Evolutionary conservation across 768 basidiomycete species (phyloP), one percentile per base, ranked within the genome.

Genomic region (Saitozyma sp.): DNA sequence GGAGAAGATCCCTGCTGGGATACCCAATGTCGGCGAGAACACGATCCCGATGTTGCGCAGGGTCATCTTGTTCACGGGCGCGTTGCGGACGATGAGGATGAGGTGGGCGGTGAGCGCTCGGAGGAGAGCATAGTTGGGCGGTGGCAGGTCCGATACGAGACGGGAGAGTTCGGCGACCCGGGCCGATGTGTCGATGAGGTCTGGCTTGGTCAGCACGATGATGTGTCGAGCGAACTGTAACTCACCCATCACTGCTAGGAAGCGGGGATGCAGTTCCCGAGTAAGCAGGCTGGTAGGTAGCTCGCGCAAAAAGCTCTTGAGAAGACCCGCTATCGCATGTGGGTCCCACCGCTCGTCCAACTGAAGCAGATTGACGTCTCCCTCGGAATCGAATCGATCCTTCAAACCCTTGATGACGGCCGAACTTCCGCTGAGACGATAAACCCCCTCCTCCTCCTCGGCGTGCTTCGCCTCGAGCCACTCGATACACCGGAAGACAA

Each of bases 11-110:
- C 92, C 92, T 3, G 95, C 95, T n/a, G 95, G 95, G 70, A 99
- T 96, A 50, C 92, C 93, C 11, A 99, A 83, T 0, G 96, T 98
- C 2, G 96, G 96, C 67, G 92, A 94, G 81, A 98, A 97, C 20
- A 98, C 95, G 63, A 99, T 98, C 16, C 95, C 94, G 37, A 99
- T 92, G 77, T 99, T 99, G 51, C 95, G 87, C 86, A 98, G 88
- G 48, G 90, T 94, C 96, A 99, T 99, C 83, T 94, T 98, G 86
- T 96, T 96, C 62, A 89, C 81, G 49, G 84, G 71, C 16, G 92
- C 86, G 76, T 98, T 93, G 79, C 92, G 89, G 50, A 98, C 92
- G 70, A 99, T 90, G 50, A 93, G 83, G 68, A 97, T 96, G 64
- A 99, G 83, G 80, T 99, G 95, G 29, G 94, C 92, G 1, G 89